Conservation (phyloP, 2,329 filamentous ascomycete genomes). For the Apiospora aurea region DNA sequence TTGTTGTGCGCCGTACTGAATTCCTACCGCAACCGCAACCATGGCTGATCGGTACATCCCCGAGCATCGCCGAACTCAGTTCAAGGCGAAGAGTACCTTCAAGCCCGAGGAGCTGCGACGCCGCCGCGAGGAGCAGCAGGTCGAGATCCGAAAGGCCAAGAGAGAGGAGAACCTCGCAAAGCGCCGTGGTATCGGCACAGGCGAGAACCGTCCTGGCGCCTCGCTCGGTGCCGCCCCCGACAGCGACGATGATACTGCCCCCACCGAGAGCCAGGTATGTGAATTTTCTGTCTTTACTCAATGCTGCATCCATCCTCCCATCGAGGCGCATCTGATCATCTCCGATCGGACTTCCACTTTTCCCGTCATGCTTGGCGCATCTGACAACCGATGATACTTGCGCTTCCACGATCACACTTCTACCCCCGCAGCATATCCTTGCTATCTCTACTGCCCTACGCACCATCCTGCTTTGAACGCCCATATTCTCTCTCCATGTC, state of each 20-base stretch:
- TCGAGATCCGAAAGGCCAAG: conserved; percentile 98
- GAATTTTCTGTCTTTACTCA: conserved; percentile 32
- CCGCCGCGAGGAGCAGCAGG: conserved; percentile 98
- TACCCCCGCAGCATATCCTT: conserved; percentile 13
- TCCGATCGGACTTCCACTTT: conserved; percentile 22
- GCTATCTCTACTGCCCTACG: conserved; percentile 20
- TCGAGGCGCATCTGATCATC: background rate
- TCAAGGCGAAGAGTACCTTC: conserved; percentile 99
- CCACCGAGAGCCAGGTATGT: conserved; percentile 94
- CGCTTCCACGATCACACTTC: background rate
- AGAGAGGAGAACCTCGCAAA: conserved; percentile 99
- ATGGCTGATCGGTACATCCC: conserved; percentile 99
- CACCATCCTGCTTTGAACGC: background rate
- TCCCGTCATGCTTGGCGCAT: conserved; percentile 18
- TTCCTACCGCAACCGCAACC: conserved; percentile 50
- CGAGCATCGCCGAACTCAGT: conserved; percentile 98
- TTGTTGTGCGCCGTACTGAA: conserved; percentile 12
- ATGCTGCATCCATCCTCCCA: conserved; percentile 26
- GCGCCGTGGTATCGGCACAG: conserved; percentile 88
- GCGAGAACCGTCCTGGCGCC: conserved; percentile 80
- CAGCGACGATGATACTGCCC: conserved; percentile 95
- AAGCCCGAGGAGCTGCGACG: conserved; percentile 98
- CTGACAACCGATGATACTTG: conserved; percentile 2
- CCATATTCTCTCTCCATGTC: background rate
- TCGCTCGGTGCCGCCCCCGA: conserved; percentile 88